Evolutionary conservation across 2,329 filamentous ascomycete genomes (phyloP).

Genomic region (Aureobasidium subglaciale): DNA sequence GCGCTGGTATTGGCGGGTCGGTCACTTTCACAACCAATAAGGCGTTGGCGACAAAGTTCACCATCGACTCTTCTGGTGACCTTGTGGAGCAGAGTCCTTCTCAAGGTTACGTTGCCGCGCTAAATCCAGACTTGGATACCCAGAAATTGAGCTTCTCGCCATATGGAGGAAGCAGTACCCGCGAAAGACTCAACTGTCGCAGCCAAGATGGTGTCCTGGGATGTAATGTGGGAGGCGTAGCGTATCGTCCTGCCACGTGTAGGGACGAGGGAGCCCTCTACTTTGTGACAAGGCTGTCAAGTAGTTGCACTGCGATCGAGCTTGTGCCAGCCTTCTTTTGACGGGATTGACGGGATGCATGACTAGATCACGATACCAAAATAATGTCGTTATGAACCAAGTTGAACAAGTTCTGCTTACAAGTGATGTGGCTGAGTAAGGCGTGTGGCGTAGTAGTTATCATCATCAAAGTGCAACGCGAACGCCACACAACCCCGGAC

Average conservation of each 20-base stretch:
- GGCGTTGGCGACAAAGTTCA: background rate
- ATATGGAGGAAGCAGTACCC: background rate
- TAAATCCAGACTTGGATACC: background rate
- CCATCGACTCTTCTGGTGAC: conserved; percentile 7
- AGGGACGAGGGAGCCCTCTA: background rate
- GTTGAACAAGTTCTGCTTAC: no score
- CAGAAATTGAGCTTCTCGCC: background rate
- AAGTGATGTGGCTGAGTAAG: background rate
- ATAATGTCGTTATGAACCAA: no score
- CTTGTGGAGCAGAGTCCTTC: conserved; percentile 6
- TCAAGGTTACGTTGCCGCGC: background rate
- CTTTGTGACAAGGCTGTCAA: background rate
- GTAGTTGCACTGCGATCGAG: background rate
- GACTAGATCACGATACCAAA: background rate
- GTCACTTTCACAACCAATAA: background rate
- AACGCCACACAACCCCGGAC: background rate
- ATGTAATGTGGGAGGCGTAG: background rate
- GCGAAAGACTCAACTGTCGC: background rate
- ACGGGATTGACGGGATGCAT: background rate
- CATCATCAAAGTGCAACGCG: conserved; percentile 1
- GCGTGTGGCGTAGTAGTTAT: conserved; percentile 4
- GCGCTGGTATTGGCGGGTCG: background rate
- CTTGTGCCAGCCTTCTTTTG: background rate
- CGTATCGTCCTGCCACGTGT: background rate
- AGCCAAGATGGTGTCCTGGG: background rate